Percentiles rank a stretch among this genome's conserved stretches.
Conservation (phyloP, 2,329 filamentous ascomycete genomes). For the Colletotrichum truncatum region DNA sequence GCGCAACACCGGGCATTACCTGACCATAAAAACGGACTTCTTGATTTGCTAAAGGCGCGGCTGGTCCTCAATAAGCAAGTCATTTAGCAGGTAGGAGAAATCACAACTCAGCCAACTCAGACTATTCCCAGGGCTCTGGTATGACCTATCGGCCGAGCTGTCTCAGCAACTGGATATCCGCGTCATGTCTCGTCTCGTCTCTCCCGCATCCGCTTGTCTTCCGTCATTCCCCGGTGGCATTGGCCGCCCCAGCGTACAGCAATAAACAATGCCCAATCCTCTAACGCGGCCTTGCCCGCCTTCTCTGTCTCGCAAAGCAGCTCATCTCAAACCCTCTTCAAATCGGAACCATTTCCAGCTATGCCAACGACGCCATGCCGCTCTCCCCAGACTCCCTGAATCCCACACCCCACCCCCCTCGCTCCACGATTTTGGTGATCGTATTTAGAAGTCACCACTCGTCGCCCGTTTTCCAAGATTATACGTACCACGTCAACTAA, state of each 20-base stretch:
- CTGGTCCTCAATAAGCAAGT: not conserved
- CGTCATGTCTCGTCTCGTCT: conserved; percentile 29
- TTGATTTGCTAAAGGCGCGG: not conserved
- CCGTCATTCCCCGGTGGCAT: conserved; percentile 24
- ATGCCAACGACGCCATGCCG: conserved; percentile 19
- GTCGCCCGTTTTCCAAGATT: not conserved
- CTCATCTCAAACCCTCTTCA: conserved; percentile 26
- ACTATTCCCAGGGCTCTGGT: conserved; percentile 1
- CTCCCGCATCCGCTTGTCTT: conserved; percentile 13
- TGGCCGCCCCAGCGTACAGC: conserved; percentile 8
- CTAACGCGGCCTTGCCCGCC: conserved; percentile 23
- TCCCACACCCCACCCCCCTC: not conserved
- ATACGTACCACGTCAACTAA: conserved; percentile 15
- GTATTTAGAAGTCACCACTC: not conserved
- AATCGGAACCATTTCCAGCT: conserved; percentile 25
- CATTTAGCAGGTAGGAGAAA: not conserved
- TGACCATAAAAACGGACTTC: not conserved
- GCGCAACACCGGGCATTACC: not conserved
- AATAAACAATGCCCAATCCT: conserved; percentile 16
- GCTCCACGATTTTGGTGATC: conserved; percentile 18
- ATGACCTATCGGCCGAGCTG: not conserved
- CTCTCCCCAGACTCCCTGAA: conserved; percentile 3
- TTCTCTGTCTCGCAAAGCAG: conserved; percentile 17
- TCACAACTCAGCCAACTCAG: not conserved
- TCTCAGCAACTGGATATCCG: conserved; percentile 10